phyloP scores from a whole-genome alignment of 1,139 yeast genomes.

The Debaryomyces nepalensis region DNA sequence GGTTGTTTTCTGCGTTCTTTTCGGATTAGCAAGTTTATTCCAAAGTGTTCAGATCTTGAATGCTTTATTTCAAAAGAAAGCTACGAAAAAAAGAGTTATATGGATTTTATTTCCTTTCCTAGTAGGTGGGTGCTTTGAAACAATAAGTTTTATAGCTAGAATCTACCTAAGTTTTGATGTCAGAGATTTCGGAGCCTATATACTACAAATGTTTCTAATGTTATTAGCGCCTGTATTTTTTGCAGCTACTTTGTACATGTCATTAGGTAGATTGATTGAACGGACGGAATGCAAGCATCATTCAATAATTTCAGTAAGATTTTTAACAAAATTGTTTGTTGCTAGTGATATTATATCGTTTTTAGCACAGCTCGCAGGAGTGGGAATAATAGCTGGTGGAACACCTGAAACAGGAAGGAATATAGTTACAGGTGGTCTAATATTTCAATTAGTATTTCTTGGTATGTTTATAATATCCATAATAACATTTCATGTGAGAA shows the following conservation, averaged over 20 bases:
- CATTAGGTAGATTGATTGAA: slow-evolving; percentile 39
- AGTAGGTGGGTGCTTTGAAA: not conserved
- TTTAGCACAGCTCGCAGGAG: slow-evolving; percentile 48
- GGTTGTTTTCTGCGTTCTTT: slow-evolving; percentile 3
- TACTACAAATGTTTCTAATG: slow-evolving; percentile 23
- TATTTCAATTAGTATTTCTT: slow-evolving; percentile 42
- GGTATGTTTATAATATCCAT: slow-evolving; percentile 27
- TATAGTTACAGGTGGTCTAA: slow-evolving; percentile 31
- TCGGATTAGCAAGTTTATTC: slow-evolving; percentile 5
- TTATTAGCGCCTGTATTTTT: slow-evolving; percentile 48
- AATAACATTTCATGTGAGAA: slow-evolving; percentile 14
- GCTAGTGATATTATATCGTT: slow-evolving; percentile 46
- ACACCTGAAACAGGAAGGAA: slow-evolving; percentile 23
- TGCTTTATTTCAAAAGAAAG: not conserved
- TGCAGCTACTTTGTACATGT: slow-evolving; percentile 52
- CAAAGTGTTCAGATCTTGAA: not conserved
- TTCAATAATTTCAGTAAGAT: slow-evolving; percentile 34
- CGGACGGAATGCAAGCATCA: slow-evolving; percentile 28
- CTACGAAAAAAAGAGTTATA: not conserved
- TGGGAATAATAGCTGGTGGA: slow-evolving; percentile 38
- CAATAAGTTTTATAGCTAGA: not conserved
- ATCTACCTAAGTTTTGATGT: slow-evolving; percentile 18
- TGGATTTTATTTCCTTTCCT: not conserved
- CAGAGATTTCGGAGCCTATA: slow-evolving; percentile 37
- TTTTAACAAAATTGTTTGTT: slow-evolving; percentile 44